Base-by-base conservation (phyloP, 208 protist species). In the Porcisia deanei region DNA sequence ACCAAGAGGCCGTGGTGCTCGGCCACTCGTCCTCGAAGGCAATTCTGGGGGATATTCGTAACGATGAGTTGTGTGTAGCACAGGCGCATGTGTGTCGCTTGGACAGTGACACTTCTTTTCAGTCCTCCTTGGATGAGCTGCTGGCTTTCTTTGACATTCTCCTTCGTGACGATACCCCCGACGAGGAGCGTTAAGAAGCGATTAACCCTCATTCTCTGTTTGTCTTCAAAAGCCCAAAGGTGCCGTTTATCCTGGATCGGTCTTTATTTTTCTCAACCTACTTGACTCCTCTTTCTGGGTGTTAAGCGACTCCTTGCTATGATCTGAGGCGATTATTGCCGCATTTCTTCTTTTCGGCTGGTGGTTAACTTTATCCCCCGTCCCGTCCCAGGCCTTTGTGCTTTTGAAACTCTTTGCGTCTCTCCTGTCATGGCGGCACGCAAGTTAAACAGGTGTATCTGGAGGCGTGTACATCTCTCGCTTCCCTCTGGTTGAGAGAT, bases 131-230 rank as follows among this genome's bases (percentile, higher is more conserved):
- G 18, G 85, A 88, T 45, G 84, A 92, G 22, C 41, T 93, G 25
- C 58, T 85, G n/a, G 63, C 54, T 25, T 95, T 91, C 70, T 86
- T 96, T 25, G 85, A 89, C 57, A 80, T 84, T 54, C 85, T 93
- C 8, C 82, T 89, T 20, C 58, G 60, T n/a, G 57, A 75, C 4
- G 34, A 71, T 37, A 25, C 16, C 5, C 4, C 68, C 3, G 49
- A 61, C 25, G 68, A 61, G 37, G 2, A 2, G 1, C 53, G 34
- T 30, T 72, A 43, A 34, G 16, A n/a, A 6, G 66, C 37, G 12
- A 14, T 22, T 8, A 25, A 67, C 9, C 37, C 12, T 25, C 22
- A 25, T 20, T n/a, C 4, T 63, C 34, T 41, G 25, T 20, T 41
- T 39, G n/a, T 34, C 2, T 1, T 4, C 30, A 30, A 30, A 30